Conservation (phyloP, 257 asterid genomes). For the Craterostigma plantagineum region DNA sequence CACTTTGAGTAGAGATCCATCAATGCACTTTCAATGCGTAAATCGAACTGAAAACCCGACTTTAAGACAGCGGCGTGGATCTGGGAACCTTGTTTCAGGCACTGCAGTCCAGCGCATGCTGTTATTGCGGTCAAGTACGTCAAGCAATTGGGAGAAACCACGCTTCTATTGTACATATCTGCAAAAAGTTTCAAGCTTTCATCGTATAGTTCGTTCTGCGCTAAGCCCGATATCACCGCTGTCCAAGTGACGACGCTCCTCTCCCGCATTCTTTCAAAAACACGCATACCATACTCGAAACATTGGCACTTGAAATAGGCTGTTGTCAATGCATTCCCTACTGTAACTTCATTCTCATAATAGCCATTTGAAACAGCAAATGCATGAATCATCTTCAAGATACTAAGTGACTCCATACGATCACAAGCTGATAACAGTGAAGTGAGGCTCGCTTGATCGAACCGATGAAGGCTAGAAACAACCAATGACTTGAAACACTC, state of each 20-base stretch:
- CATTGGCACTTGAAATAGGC: slow-evolving; percentile 42
- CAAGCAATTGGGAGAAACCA: slow-evolving; percentile 35
- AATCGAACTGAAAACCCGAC: slow-evolving; percentile 51
- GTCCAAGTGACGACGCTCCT: slow-evolving; percentile 86
- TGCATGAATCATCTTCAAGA: slow-evolving; percentile 39
- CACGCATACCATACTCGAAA: slow-evolving; percentile 34
- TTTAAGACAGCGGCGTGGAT: slow-evolving; percentile 53
- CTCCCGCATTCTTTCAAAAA: slow-evolving; percentile 45
- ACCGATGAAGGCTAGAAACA: slow-evolving; percentile 6
- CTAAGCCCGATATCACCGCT: slow-evolving; percentile 60
- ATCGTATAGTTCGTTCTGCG: slow-evolving; percentile 29
- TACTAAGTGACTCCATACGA: slow-evolving; percentile 18
- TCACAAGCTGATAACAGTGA: slow-evolving; percentile 42
- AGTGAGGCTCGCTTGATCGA: slow-evolving; percentile 65
- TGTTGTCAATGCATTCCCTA: slow-evolving; percentile 53
- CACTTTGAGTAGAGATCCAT: slow-evolving; percentile 90
- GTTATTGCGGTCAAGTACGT: slow-evolving; percentile 51
- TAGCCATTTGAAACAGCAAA: slow-evolving; percentile 40
- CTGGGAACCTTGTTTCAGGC: slow-evolving; percentile 50
- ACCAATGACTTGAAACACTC: slow-evolving; percentile 33
- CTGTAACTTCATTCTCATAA: slow-evolving; percentile 32
- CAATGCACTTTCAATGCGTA: slow-evolving; percentile 51
- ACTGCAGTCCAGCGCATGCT: slow-evolving; percentile 63
- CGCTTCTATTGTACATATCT: slow-evolving; percentile 23
- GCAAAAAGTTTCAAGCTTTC: slow-evolving; percentile 52